These are phyloP conservation scores for Zalerion maritima DNA, from an alignment of 495 filamentous ascomycete genomes.

Conservation along the genomic window DNA sequence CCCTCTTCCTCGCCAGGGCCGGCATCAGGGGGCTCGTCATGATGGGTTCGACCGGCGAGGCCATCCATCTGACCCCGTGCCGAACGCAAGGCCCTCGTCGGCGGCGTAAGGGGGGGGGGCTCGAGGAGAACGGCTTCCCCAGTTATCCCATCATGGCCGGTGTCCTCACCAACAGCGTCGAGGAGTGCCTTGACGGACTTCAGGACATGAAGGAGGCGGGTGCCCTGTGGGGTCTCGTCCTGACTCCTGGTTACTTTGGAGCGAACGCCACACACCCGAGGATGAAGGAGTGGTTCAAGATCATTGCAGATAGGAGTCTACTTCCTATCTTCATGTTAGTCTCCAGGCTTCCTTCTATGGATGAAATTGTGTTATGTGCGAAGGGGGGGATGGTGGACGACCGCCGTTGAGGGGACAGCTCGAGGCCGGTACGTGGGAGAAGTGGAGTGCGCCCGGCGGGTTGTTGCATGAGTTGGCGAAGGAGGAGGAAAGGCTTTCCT, in stretches of 20 bases:
- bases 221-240: constrained; percentile 26
- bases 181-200: constrained; percentile 24
- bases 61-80: constrained; percentile 23
- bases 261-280: constrained; percentile 8
- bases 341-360: neutral
- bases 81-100: constrained; percentile 25
- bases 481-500: too few species aligned
- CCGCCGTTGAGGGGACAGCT: too few species aligned
- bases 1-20: constrained; percentile 24
- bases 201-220: constrained; percentile 27
- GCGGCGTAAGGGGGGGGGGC: constrained; percentile 19
- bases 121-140: constrained; percentile 22
- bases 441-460: too few species aligned
- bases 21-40: constrained; percentile 31
- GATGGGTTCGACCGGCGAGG: constrained; percentile 32
- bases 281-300: constrained; percentile 15
- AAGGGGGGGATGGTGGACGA: too few species aligned
- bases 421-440: too few species aligned
- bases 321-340: constrained; percentile 11
- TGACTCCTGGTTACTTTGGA: constrained; percentile 14
- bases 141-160: constrained; percentile 31
- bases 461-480: too few species aligned
- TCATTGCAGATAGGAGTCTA: constrained; percentile 14
- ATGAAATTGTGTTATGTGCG: too few species aligned
- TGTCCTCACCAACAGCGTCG: constrained; percentile 23